Evolutionary conservation across 2,329 filamentous ascomycete species (phyloP).

Genomic region (Talaromyces rugulosus): DNA sequence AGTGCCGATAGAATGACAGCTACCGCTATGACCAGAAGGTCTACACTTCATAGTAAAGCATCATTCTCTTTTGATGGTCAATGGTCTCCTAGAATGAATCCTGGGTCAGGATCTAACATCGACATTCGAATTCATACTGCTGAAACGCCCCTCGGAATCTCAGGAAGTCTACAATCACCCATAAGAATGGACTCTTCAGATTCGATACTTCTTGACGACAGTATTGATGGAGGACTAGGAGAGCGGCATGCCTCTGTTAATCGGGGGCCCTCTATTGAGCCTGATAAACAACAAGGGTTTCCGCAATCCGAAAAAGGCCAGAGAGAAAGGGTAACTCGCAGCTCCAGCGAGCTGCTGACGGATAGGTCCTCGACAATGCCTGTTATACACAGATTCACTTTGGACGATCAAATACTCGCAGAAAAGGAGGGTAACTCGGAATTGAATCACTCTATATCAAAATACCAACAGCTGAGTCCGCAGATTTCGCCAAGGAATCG

Average conservation of each 20-base stretch:
- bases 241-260: neutral
- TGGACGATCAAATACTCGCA: constrained; percentile 25
- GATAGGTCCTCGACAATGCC: neutral
- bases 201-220: neutral
- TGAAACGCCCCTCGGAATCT: neutral
- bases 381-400: constrained; percentile 18
- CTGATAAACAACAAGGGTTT: neutral
- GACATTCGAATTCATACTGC: constrained; percentile 3
- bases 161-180: constrained; percentile 1
- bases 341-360: neutral
- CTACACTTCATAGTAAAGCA: constrained; percentile 4
- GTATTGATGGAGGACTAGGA: neutral
- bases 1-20: constrained; percentile 26
- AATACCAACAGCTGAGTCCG: neutral
- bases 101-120: neutral
- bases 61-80: neutral
- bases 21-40: constrained; percentile 9
- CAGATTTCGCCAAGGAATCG: neutral
- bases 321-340: neutral
- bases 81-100: neutral
- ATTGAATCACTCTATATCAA: neutral
- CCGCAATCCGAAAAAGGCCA: neutral
- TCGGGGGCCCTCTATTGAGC: neutral
- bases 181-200: neutral
- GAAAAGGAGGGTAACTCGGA: constrained; percentile 11